Base-by-base conservation (phyloP, 2,329 filamentous ascomycete species). In the Ceratocystis ficicola region DNA sequence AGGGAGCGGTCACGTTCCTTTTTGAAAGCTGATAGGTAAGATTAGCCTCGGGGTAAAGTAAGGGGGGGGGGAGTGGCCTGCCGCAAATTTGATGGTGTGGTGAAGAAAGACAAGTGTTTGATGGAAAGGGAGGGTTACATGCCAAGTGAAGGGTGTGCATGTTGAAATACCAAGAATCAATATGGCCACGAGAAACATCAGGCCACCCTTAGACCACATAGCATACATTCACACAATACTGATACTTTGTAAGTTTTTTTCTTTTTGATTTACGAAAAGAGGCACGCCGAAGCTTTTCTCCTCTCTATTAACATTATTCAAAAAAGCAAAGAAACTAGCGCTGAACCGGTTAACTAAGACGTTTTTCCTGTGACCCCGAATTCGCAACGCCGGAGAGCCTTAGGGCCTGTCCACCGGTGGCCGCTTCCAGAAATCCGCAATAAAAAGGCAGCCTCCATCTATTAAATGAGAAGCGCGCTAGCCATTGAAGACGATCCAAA, bases 321-420 rank as follows among this genome's bases (percentile, higher is more conserved):
- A 50, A 50, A 50, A 22, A 8, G 10, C 15, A 32, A 22, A 7
- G 25, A 25, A 15, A 57, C 52, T 57, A 57, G 28, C 52, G 25
- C 52, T 57, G 52, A 57, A 32, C 28, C 52, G 52, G 52, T 57
- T 57, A 57, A 57, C 52, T 57, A 32, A 57, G 25, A 57, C 52
- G 52, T 57, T 57, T 30, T 57, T 30, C 52, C 52, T 57, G 52
- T 57, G 52, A 57, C 52, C 52, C 52, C 52, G 52, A 57, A 57
- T 57, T 57, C 52, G 28, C 22, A 57, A 32, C 52, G 52, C 52
- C 52, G 52, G 52, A 20, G 22, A 22, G 25, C 2, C 17, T 25
- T 52, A 15, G 32, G 22, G 15, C 36, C 20, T n/a, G 22, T 22
- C 52, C 41, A 22, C 25, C 12, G 25, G 20, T 20, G 25, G 48